Percentiles rank a stretch among this genome's conserved stretches.
Conservation (phyloP, 495 filamentous ascomycete species). For the Saxophila tyrrhenica region DNA sequence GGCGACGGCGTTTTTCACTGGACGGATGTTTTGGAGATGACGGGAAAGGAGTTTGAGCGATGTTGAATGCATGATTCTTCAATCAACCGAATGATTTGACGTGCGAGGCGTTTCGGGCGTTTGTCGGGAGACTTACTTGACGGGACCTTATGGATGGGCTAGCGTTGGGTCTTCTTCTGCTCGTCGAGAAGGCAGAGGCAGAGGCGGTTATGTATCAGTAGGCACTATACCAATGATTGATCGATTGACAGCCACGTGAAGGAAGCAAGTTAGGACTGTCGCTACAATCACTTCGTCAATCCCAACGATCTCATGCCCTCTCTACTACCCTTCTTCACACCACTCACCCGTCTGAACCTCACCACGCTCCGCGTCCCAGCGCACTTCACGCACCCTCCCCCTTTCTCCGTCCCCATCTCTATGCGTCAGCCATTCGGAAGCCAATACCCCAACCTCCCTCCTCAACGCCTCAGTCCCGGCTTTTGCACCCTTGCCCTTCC, state of each 20-base stretch:
- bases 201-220: too few species aligned
- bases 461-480: conserved; percentile 19
- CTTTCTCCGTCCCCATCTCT: background rate
- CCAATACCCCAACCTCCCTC: conserved; percentile 23
- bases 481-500: conserved; percentile 3
- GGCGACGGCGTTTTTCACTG: background rate
- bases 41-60: background rate
- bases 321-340: background rate
- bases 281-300: background rate
- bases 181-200: too few species aligned
- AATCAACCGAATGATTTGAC: too few species aligned
- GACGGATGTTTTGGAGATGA: background rate
- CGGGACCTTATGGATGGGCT: too few species aligned
- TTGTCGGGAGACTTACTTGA: too few species aligned
- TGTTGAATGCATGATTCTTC: too few species aligned
- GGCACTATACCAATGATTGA: too few species aligned
- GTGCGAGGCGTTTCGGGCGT: too few species aligned
- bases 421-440: conserved; percentile 23
- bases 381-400: background rate
- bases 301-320: background rate
- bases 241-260: too few species aligned
- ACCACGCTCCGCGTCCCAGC: background rate
- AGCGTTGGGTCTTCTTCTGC: too few species aligned
- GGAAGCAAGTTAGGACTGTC: too few species aligned
- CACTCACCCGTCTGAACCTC: background rate